phyloP scores from a whole-genome alignment of 2,329 filamentous ascomycete species.

The Triangularia verruculosa region DNA sequence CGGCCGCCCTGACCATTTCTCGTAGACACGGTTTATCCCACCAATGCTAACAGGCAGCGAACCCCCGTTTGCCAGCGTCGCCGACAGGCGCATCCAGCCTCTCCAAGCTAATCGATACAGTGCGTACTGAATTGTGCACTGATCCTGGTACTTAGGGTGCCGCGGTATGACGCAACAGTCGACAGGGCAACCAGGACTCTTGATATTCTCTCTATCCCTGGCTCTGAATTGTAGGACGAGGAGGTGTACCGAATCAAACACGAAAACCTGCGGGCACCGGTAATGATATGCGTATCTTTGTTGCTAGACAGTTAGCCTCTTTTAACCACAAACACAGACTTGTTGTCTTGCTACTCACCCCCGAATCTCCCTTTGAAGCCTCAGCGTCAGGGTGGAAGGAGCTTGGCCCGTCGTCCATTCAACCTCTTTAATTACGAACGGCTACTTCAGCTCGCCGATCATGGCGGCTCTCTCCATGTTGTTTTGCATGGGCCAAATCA shows the following conservation, averaged over 20 bases:
- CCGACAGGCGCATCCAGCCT: conserved; percentile 6
- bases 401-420: neutral
- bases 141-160: neutral
- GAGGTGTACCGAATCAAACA: conserved; percentile 5
- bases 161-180: neutral
- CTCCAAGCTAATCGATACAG: conserved; percentile 8
- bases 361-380: conserved; percentile 6
- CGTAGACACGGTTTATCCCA: conserved; percentile 3
- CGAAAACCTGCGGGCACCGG: conserved; percentile 1
- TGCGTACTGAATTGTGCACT: conserved; percentile 5
- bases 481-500: neutral
- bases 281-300: neutral
- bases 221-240: conserved; percentile 3
- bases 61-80: neutral
- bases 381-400: neutral
- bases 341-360: neutral
- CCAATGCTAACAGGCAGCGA: neutral
- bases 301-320: neutral
- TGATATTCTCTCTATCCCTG: neutral
- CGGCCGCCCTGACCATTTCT: conserved; percentile 2
- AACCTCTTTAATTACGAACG: neutral
- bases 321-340: too few species aligned
- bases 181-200: neutral
- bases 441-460: conserved; percentile 6
- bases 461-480: conserved; percentile 6